A percentile compares a stretch with the other conserved stretches of the same genome.
Conservation (phyloP, 2,329 filamentous ascomycete genomes). For the Lasiodiplodia sp. region DNA sequence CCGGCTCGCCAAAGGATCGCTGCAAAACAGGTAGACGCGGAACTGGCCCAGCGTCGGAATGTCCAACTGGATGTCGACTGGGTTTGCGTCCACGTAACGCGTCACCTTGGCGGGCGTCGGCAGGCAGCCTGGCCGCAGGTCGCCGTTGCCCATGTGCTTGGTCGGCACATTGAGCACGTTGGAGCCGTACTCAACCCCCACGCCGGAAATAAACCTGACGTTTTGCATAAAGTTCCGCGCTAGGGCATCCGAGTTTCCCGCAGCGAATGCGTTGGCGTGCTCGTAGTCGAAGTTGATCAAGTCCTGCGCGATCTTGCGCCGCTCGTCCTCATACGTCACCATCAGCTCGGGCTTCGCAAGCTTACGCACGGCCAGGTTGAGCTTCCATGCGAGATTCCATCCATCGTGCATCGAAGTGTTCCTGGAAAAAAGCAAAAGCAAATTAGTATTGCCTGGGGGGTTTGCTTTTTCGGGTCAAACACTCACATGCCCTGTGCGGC, state of each 20-base stretch:
- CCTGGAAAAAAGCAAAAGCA: background rate
- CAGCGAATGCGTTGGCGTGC: constrained; percentile 61
- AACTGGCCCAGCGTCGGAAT: constrained; percentile 81
- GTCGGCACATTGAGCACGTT: constrained; percentile 69
- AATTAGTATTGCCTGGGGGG: background rate
- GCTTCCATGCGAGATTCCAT: constrained; percentile 54
- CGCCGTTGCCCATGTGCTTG: constrained; percentile 50
- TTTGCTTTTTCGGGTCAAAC: background rate
- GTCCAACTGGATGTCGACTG: constrained; percentile 78
- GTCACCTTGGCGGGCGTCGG: constrained; percentile 74
- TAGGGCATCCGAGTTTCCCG: constrained; percentile 68
- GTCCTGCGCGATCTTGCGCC: constrained; percentile 53
- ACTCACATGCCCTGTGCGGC: constrained; percentile 51
- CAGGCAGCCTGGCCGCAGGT: constrained; percentile 52
- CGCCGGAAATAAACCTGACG: constrained; percentile 75
- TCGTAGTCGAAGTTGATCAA: constrained; percentile 55
- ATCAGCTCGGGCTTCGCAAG: constrained; percentile 49
- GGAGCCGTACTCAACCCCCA: constrained; percentile 71
- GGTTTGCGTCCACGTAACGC: constrained; percentile 78
- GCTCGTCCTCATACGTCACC: constrained; percentile 50
- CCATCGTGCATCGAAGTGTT: constrained; percentile 54
- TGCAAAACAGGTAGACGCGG: constrained; percentile 74
- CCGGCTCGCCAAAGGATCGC: constrained; percentile 61
- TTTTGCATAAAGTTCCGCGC: constrained; percentile 75
- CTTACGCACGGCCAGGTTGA: constrained; percentile 49